Evolutionary conservation across 148 eudicot species (phyloP), one percentile per base, ranked within the genome.

Genomic region (Chenopodium berlandieri): DNA sequence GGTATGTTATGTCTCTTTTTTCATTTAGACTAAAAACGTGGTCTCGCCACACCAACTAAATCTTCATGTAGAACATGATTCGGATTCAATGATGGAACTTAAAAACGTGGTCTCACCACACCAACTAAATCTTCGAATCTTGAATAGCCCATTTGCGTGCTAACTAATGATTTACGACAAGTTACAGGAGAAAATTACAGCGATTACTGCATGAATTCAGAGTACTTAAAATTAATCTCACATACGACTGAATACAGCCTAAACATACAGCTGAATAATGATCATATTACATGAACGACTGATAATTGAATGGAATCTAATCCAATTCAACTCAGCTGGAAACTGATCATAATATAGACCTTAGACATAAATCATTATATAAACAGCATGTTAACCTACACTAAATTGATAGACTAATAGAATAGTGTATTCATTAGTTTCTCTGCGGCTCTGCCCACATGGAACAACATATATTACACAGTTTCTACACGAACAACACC

Each of bases 381-480:
- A 46, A 63, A 78, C 78, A 78, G 37, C 82, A 58, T 67, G 48
- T 68, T 50, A 65, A 75, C 85, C 85, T 58, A 83, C 74, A 69
- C 75, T 82, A 66, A 74, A 50, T 67, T 30, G 30, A 56, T 78
- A 16, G 25, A 58, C 77, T 52, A 74, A 25, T 27, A 50, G 37
- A 50, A 73, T 17, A 25, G 27, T 12, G 27, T 17, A 23, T 73
- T 14, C n/a, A 74, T 81, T 67, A 62, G 54, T 19, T 73, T 1
- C 46, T 19, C 30, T 63, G 40, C 62, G 25, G 20, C 50, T 40
- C 37, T 32, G 62, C 46, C 62, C 14, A 27, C 46, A 71, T 23
- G 27, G 17, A 81, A 68, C 75, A 78, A 81, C 79, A 78, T 77
- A 85, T 77, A 76, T 67, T 81, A 85, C 82, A 85, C 16, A 32